phyloP scores from a whole-genome alignment of 768 basidiomycete genomes.

The Suillus brevipes region DNA sequence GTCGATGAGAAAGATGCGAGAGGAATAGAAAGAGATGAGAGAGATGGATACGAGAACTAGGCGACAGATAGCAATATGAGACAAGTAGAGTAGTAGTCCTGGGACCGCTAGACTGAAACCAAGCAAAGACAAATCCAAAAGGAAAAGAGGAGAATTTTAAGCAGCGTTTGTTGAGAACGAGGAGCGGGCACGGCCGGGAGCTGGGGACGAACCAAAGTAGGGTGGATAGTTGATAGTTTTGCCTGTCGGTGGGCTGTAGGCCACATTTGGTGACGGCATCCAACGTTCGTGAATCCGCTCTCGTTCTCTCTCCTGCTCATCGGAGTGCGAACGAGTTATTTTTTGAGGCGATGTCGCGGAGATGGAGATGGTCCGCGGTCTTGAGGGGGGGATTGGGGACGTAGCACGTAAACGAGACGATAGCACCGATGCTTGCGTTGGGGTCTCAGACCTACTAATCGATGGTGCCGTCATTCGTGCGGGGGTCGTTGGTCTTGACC shows the following conservation, averaged over 20 bases:
- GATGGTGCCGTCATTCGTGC: conserved; percentile 31
- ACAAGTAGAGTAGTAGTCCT: conserved; percentile 34
- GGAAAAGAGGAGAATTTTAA: conserved; percentile 19
- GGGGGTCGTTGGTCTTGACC: conserved; percentile 35
- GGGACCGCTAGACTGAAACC: conserved; percentile 27
- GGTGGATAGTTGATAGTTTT: conserved; percentile 27
- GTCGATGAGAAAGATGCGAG: conserved; percentile 13
- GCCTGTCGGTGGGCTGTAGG: conserved; percentile 38
- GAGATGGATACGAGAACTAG: conserved; percentile 22
- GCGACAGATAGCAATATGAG: conserved; percentile 37
- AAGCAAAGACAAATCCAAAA: conserved; percentile 18
- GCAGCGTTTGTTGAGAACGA: conserved; percentile 37
- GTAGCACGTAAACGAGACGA: conserved; percentile 30
- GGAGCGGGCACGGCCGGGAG: conserved; percentile 26
- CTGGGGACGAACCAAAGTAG: conserved; percentile 21
- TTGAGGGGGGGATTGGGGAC: conserved; percentile 38
- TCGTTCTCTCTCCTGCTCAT: conserved; percentile 52
- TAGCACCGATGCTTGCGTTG: conserved; percentile 25
- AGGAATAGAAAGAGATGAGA: conserved; percentile 14
- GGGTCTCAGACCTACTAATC: conserved; percentile 21
- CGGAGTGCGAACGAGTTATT: conserved; percentile 61
- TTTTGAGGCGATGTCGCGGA: conserved; percentile 52
- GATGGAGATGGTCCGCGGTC: conserved; percentile 51
- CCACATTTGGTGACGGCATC: conserved; percentile 50
- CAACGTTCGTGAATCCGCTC: conserved; percentile 63